Percentiles rank a stretch among this genome's conserved stretches.
Conservation (phyloP, 805 yeast genomes). For the Monosporozyma siamensis region DNA sequence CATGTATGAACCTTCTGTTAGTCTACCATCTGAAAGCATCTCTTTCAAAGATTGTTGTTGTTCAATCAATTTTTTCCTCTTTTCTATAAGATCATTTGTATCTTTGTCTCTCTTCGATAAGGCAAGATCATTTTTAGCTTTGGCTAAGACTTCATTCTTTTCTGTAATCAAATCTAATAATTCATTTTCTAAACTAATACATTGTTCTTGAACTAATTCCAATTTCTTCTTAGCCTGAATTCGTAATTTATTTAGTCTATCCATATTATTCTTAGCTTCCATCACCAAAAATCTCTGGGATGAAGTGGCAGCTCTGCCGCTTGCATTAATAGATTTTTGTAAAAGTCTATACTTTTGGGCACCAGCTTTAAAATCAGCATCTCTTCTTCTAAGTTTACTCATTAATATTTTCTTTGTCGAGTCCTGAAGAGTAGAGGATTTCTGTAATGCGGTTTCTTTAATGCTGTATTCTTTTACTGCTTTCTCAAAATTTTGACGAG, state of each 20-base stretch:
- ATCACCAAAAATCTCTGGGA: slow-evolving; percentile 13
- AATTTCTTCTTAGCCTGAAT: slow-evolving; percentile 14
- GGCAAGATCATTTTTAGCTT: slow-evolving; percentile 14
- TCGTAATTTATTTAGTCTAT: background rate
- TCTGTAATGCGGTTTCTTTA: slow-evolving; percentile 10
- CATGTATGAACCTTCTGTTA: slow-evolving; percentile 8
- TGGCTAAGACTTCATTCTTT: slow-evolving; percentile 12
- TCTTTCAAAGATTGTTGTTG: slow-evolving; percentile 12
- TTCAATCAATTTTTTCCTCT: slow-evolving; percentile 14
- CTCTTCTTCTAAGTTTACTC: slow-evolving; percentile 19
- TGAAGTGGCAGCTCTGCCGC: slow-evolving; percentile 3
- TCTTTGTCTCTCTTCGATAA: slow-evolving; percentile 13
- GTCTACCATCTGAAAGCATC: slow-evolving; percentile 10
- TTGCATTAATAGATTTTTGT: slow-evolving; percentile 6
- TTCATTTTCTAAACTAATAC: slow-evolving; percentile 4
- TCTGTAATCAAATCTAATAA: slow-evolving; percentile 10
- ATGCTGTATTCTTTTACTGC: background rate
- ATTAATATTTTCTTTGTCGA: slow-evolving; percentile 16
- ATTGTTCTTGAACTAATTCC: slow-evolving; percentile 11
- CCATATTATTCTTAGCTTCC: slow-evolving; percentile 10
- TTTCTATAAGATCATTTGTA: slow-evolving; percentile 8
- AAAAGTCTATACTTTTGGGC: slow-evolving; percentile 2
- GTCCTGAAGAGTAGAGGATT: slow-evolving; percentile 10
- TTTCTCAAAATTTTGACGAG: slow-evolving; percentile 3
- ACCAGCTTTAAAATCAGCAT: slow-evolving; percentile 14